Evolutionary conservation across 164 flowering plant species (phyloP), one percentile per base, ranked within the genome.

Genomic region (Houttuynia cordata): DNA sequence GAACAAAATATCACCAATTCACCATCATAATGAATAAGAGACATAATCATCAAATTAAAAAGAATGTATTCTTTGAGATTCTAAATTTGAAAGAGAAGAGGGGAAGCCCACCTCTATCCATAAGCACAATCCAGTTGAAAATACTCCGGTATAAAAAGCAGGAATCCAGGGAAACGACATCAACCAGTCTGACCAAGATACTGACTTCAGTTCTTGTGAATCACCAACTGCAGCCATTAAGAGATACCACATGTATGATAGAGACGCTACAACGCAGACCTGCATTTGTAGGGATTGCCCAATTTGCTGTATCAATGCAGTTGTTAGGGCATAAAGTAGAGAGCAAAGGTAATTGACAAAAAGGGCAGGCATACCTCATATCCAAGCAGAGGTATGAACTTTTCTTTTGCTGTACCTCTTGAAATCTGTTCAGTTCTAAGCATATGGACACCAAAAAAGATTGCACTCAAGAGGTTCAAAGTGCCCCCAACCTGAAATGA

Each of bases 371-470:
- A 39, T 57, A 90, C 97, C 94, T 90, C 87, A 58, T 81, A 87
- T 42, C 92, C 97, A 63, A 89, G 88, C 59, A 89, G 81, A 30
- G 94, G 70, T 59, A 90, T 73, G 66, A 78, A 75, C 37, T 82
- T 79, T 39, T 80, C 74, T 63, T 76, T 79, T 34, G 66, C 73
- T 14, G 84, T 85, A 24, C 63, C 75, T 77, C 90, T 77, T 64
- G 97, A 83, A 61, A 85, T 76, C 62, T 80, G 91, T 61, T 87
- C 83, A 7, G 97, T 90, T 75, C 97, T 78, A 39, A 87, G 83
- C 83, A 82, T 87, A 72, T 87, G 94, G 56, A 90, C 64, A 14
- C 97, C 94, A 70, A 87, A 87, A 73, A 81, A 87, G 19, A 87
- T 75, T 0, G 94, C 97, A 75, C 97, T 83, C 62, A 85, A 66